Evolutionary conservation across 2,329 filamentous ascomycete species (phyloP), one percentile per base, ranked within the genome.

Genomic region (Aspergillus costaricaensis): DNA sequence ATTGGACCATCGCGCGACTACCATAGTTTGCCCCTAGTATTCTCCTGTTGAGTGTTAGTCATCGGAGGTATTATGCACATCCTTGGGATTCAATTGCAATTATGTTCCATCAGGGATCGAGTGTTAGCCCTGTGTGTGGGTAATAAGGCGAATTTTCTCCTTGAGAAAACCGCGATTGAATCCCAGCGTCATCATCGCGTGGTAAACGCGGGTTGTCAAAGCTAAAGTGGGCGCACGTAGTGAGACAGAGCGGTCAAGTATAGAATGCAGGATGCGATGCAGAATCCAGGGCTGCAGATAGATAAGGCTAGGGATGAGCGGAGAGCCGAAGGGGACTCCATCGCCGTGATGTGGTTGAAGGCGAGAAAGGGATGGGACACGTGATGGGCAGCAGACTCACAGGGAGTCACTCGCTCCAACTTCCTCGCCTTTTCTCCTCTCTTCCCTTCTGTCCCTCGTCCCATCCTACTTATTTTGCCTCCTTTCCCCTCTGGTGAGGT

Each of bases 211-310:
- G 27, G 53, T 12, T 36, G 15, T 44, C 38, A 49, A 56, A 30
- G 23, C 12, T 10, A n/a, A 19, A 48, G 6, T 17, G 32, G 19
- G 27, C 32, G 55, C 15, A 21, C 19, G 12, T 7, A 50, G 17
- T 60, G 30, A 56, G 32, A 56, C 58, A 44, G 19, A 32, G 19
- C 21, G 15, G 30, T 6, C 12, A 9, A 5, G n/a, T 43, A 59
- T 49, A 59, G 60, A 62, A 62, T 62, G 60, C 44, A 44, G 43
- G 57, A 55, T 48, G 52, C 5, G 41, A 44, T 44, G 41, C 39
- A 43, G 39, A 52, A 52, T 52, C 50, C 17, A 52, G 50, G 50
- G 32, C 30, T 17, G 9, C 15, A 38, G 14, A 19, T 30, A 38
- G 12, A 19, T 32, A 27, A 43, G 27, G 38, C 51, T 25, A 59